Evolutionary conservation across 108 stramenopile species (phyloP).

Genomic region (Nitzschia inconspicua): DNA sequence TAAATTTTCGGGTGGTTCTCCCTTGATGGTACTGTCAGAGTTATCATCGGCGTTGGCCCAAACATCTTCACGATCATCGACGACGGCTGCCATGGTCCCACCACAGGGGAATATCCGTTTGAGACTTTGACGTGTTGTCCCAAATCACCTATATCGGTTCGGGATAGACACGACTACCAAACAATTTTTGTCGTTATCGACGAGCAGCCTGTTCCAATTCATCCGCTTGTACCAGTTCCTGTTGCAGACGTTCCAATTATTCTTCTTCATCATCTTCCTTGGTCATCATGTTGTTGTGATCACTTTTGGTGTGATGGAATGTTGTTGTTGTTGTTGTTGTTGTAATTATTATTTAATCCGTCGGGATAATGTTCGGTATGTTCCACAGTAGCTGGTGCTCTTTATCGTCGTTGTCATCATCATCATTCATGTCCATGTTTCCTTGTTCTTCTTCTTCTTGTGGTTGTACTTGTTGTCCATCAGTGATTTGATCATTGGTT

Average conservation of each 20-base stretch:
- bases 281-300: too few relatives aligned
- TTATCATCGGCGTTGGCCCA: constrained; percentile 86
- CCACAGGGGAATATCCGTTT: constrained; percentile 85
- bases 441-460: too few relatives aligned
- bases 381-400: too few relatives aligned
- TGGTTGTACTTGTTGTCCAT: constrained; percentile 8
- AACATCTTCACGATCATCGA: constrained; percentile 90
- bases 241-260: constrained; percentile 43
- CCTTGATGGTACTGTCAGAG: constrained; percentile 37
- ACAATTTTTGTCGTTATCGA: constrained; percentile 59
- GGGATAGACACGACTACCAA: constrained; percentile 85
- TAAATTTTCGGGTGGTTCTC: constrained; percentile 85
- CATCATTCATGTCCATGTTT: too few relatives aligned
- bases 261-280: too few relatives aligned
- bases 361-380: too few relatives aligned
- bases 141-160: constrained; percentile 85
- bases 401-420: too few relatives aligned
- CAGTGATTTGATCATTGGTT: too few relatives aligned
- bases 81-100: constrained; percentile 78
- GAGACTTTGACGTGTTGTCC: constrained; percentile 77
- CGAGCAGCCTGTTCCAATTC: constrained; percentile 55
- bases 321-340: too few relatives aligned
- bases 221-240: constrained; percentile 52
- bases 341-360: constrained; percentile 14
- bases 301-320: too few relatives aligned